These are phyloP conservation scores for Trichaptum fuscoviolaceum DNA, from an alignment of 768 basidiomycete species.

Conservation along the genomic window DNA sequence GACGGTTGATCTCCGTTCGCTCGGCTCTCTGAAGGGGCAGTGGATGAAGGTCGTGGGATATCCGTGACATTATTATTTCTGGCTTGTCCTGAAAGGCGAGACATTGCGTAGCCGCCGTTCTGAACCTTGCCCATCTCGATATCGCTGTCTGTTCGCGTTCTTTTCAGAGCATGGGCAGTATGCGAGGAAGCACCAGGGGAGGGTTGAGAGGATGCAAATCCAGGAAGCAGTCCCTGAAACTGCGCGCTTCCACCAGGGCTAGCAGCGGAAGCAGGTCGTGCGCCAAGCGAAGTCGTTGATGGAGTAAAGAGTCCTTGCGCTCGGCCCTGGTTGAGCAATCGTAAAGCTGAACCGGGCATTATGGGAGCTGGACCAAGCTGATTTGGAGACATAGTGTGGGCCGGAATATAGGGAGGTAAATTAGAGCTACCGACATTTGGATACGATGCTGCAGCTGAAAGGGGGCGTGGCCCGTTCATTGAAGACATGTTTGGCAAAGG, in stretches of 20 bases:
- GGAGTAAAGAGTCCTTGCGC: slow-evolving; percentile 85
- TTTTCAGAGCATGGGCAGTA: slow-evolving; percentile 40
- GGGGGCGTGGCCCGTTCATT: slow-evolving; percentile 51
- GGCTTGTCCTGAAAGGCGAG: slow-evolving; percentile 8
- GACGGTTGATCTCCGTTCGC: slow-evolving; percentile 57
- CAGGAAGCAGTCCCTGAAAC: slow-evolving; percentile 46
- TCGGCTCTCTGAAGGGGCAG: slow-evolving; percentile 30
- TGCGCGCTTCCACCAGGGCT: slow-evolving; percentile 33
- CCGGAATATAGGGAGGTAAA: slow-evolving; percentile 34
- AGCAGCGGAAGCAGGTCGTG: slow-evolving; percentile 29
- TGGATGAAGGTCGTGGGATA: slow-evolving; percentile 46
- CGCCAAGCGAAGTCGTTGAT: slow-evolving; percentile 58
- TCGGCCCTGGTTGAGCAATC: slow-evolving; percentile 78
- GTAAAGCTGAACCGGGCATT: slow-evolving; percentile 82
- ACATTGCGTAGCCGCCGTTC: slow-evolving; percentile 8
- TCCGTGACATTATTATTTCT: slow-evolving; percentile 43
- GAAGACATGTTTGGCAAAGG: slow-evolving; percentile 20
- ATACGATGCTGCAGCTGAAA: slow-evolving; percentile 66
- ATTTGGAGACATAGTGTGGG: background rate
- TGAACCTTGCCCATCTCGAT: slow-evolving; percentile 28
- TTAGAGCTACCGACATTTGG: slow-evolving; percentile 40
- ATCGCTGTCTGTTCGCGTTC: slow-evolving; percentile 65
- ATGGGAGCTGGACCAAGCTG: slow-evolving; percentile 74
- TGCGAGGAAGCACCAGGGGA: slow-evolving; percentile 22
- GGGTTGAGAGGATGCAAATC: slow-evolving; percentile 47